These are phyloP conservation scores for Huntiella savannae DNA, from an alignment of 2,329 filamentous ascomycete genomes.

Conservation along the genomic window DNA sequence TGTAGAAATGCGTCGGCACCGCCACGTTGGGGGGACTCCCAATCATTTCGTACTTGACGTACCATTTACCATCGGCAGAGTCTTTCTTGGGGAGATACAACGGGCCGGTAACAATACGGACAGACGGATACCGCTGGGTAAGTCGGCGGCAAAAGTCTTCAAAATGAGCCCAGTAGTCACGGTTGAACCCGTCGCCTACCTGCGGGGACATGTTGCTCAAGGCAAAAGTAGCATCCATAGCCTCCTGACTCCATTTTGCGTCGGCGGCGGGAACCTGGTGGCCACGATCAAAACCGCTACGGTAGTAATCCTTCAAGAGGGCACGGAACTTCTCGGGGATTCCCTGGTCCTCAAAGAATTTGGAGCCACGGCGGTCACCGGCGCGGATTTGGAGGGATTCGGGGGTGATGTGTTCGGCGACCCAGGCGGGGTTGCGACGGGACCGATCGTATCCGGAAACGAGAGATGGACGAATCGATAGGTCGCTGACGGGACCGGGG, in stretches of 20 bases:
- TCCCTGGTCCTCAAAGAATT: slow-evolving; percentile 60
- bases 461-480: slow-evolving; percentile 56
- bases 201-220: slow-evolving; percentile 96
- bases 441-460: slow-evolving; percentile 81
- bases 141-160: slow-evolving; percentile 89
- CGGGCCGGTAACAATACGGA: slow-evolving; percentile 82
- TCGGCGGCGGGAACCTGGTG: slow-evolving; percentile 96
- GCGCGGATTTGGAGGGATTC: slow-evolving; percentile 55
- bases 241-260: slow-evolving; percentile 81
- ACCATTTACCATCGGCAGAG: slow-evolving; percentile 69
- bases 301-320: slow-evolving; percentile 81
- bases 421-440: slow-evolving; percentile 83
- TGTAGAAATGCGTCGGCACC: slow-evolving; percentile 97
- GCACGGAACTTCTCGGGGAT: slow-evolving; percentile 80
- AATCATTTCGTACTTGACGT: slow-evolving; percentile 88
- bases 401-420: slow-evolving; percentile 87
- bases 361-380: slow-evolving; percentile 67
- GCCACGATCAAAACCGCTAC: slow-evolving; percentile 84
- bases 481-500: slow-evolving; percentile 72
- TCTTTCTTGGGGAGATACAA: slow-evolving; percentile 80
- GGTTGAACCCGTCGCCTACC: slow-evolving; percentile 94
- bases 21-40: slow-evolving; percentile 83
- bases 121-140: slow-evolving; percentile 61
- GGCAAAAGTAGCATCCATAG: slow-evolving; percentile 90
- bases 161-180: slow-evolving; percentile 98